Evolutionary conservation across 768 basidiomycete species (phyloP).

Genomic region (Nevesoporus exiguus): DNA sequence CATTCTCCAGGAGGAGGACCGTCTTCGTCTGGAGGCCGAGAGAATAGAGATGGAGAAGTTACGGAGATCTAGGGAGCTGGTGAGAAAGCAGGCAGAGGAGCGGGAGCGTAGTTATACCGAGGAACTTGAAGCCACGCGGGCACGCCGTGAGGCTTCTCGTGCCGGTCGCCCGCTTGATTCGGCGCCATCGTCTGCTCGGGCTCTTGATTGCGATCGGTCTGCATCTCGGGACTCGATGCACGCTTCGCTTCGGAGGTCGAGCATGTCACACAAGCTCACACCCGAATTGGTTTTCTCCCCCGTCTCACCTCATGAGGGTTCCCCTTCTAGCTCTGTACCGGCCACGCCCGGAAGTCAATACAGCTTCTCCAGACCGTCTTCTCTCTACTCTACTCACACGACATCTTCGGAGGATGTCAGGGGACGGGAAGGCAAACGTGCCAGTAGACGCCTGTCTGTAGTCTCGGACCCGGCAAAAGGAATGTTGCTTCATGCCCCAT

Average conservation of each 20-base stretch:
- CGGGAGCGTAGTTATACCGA: conserved; percentile 53
- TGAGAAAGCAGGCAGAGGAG: conserved; percentile 43
- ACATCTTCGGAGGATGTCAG: conserved; percentile 59
- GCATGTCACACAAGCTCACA: conserved; percentile 41
- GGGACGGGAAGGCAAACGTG: conserved; percentile 35
- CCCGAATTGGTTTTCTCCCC: conserved; percentile 43
- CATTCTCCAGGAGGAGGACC: conserved; percentile 40
- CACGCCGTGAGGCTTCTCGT: conserved; percentile 56
- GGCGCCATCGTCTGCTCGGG: conserved; percentile 18
- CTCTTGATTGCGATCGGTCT: conserved; percentile 34
- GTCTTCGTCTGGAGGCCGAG: conserved; percentile 45
- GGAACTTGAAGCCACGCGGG: conserved; percentile 57
- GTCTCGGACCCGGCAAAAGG: conserved; percentile 35
- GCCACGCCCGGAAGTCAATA: conserved; percentile 35
- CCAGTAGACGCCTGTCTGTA: conserved; percentile 41
- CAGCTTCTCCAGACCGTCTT: conserved; percentile 50
- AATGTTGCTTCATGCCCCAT: conserved; percentile 23
- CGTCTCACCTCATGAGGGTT: conserved; percentile 38
- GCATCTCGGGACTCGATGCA: conserved; percentile 37
- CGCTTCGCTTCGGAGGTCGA: conserved; percentile 19
- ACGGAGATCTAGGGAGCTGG: conserved; percentile 37
- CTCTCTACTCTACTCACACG: conserved; percentile 50
- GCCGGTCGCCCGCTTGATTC: conserved; percentile 37
- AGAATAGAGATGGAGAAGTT: conserved; percentile 49
- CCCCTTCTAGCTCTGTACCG: conserved; percentile 49